Base-by-base conservation (phyloP, 2,329 filamentous ascomycete species). In the Fusarium kyushuense region DNA sequence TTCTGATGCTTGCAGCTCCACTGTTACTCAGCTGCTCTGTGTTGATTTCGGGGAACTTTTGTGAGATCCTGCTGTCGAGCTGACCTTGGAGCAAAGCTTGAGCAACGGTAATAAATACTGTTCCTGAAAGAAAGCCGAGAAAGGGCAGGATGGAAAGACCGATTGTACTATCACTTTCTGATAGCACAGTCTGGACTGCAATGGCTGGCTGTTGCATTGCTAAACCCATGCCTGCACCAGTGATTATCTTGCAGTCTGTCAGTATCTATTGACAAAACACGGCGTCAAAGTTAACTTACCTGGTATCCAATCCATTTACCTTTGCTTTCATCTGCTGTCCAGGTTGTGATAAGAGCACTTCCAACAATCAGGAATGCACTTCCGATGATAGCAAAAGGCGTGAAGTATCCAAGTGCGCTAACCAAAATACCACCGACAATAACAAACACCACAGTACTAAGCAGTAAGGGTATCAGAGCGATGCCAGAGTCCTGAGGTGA, bases 101-200 rank as follows among this genome's bases (percentile, higher is more conserved):
- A 1, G 64, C 49, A 5, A 67, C 64, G 1, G 63, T 67, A 6
- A 67, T 32, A 14, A 63, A 67, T 0, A 67, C 27, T 5, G 64
- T 63, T 23, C 64, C 64, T 1, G 63, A 63, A 1, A 67, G 48
- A 0, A 67, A 67, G 0, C 23, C 53, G 0, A 57, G 5, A 10
- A 67, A 67, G 8, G 58, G 67, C 3, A 67, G 21, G 17, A 67
- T 38, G 0, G 64, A 67, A 1, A 67, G 27, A 1, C 63, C 63
- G 1, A 67, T n/a, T 0, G 64, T 29, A 13, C 38, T 63, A 2
- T 67, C 64, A 1, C 43, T 54, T 10, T 67, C 63, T 3, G 64
- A 30, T 5, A 67, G 63, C 0, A 45, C 58, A 0, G 64, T 58
- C 9, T 67, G 53, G 2, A 63, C 36, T 0, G 63, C 63, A 7